Base-by-base conservation (phyloP, 768 basidiomycete species). In the Termitomyces heimii region DNA sequence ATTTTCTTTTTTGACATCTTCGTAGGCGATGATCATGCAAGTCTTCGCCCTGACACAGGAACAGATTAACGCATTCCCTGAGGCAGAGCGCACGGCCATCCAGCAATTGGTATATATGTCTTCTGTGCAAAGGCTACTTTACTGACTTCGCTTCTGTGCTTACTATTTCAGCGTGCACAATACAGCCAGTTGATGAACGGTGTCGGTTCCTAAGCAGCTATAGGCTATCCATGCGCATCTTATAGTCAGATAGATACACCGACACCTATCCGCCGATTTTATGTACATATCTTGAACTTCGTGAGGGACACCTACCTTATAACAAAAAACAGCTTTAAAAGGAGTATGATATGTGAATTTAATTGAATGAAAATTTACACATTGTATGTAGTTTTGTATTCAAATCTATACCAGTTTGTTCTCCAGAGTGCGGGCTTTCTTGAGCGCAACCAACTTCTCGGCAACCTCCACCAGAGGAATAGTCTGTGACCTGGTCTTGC, bases 11-110 rank as follows among this genome's bases (percentile, higher is more conserved):
- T n/a, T 40, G 20, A 46, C 9, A 2, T 28, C 18, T 46, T 39
- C 51, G 52, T 63, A 89, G 90, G 79, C 82, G 34, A 89, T 96
- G 85, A 68, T 97, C 53, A 79, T 92, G 71, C 93, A 94, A 73
- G 94, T 98, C 0, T 73, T 98, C 32, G 82, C 78, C 59, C 70
- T 98, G 67, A 87, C 88, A 1, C 85, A 78, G 46, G 92, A 90
- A 45, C 93, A 96, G 69, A 89, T 98, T 60, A 85, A 85, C 47
- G 82, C 82, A 8, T 73, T 97, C 49, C 89, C 92, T 29, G 86
- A 89, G 5, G 77, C 79, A 1, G 93, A 96, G 64, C 79, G 88
- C 34, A 79, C 82, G 0, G 87, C 92, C 12, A 92, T 98, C 29
- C 78, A 89, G 70, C 85, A 88, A 68, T 68, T 96, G 69, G 92